Percentiles rank a stretch among this genome's conserved stretches.
These are phyloP conservation scores for Tetracladium setigerum DNA, from an alignment of 495 filamentous ascomycete genomes.

Conservation along the genomic window DNA sequence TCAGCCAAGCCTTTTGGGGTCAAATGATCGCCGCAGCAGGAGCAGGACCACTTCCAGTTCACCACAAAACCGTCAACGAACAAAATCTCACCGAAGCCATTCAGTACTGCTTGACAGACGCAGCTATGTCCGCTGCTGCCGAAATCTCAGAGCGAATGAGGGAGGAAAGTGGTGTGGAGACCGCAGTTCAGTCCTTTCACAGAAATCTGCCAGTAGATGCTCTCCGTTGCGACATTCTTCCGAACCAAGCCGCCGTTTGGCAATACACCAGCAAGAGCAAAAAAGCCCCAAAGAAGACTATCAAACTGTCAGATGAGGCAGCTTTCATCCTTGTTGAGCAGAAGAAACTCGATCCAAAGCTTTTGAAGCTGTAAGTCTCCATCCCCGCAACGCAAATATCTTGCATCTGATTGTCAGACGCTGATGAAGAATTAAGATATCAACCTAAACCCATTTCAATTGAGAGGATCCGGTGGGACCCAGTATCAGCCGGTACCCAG, in stretches of 20 bases:
- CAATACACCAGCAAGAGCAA: slow-evolving; percentile 45
- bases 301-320: slow-evolving; percentile 1
- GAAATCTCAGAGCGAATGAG: slow-evolving; percentile 36
- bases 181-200: slow-evolving; percentile 65
- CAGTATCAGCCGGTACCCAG: neutral
- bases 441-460: neutral
- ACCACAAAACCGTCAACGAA: slow-evolving; percentile 56
- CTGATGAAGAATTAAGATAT: too few relatives aligned
- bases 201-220: slow-evolving; percentile 44
- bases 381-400: neutral
- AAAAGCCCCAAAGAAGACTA: neutral
- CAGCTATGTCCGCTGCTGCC: slow-evolving; percentile 47
- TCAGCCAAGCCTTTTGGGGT: slow-evolving; percentile 69
- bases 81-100: slow-evolving; percentile 62
- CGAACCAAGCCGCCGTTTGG: slow-evolving; percentile 60
- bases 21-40: slow-evolving; percentile 54
- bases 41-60: slow-evolving; percentile 61
- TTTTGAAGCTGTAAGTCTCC: neutral
- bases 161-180: slow-evolving; percentile 50
- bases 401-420: too few relatives aligned
- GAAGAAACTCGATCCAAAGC: neutral
- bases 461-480: neutral
- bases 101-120: slow-evolving; percentile 49
- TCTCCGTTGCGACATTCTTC: slow-evolving; percentile 60
- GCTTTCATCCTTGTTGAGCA: neutral